Conservation (phyloP, 23 red algal species). For the Gracilariopsis chorda region DNA sequence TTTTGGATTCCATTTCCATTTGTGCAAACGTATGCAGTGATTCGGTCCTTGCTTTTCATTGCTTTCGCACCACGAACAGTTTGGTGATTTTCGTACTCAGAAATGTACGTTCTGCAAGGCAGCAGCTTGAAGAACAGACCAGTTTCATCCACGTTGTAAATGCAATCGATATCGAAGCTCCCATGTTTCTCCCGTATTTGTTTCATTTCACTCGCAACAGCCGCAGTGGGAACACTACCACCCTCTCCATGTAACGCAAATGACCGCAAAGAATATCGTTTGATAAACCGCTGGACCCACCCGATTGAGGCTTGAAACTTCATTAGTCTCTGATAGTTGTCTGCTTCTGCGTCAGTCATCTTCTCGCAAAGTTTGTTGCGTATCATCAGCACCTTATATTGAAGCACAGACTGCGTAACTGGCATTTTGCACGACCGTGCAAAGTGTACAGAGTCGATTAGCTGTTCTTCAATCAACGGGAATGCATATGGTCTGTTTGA, state of each 20-base stretch:
- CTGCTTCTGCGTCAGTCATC: no score
- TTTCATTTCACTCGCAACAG: neutral
- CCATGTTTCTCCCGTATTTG: neutral
- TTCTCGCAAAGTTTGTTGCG: no score
- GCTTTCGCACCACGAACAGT: neutral
- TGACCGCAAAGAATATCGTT: neutral
- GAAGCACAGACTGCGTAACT: no score
- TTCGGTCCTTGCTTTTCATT: neutral
- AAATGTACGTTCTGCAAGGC: neutral
- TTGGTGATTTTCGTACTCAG: neutral
- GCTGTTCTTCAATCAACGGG: no score
- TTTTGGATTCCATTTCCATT: neutral
- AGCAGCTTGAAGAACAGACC: neutral
- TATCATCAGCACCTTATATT: no score
- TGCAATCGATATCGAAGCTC: neutral
- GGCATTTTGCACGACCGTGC: no score
- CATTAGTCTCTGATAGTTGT: neutral
- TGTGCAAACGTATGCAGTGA: constrained; percentile 5
- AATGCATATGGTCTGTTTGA: no score
- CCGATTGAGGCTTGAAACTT: neutral
- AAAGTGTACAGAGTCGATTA: no score
- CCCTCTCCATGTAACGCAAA: neutral
- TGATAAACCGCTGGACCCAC: neutral
- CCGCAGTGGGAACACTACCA: neutral
- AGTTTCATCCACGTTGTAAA: neutral